Evolutionary conservation across 164 flowering plant species (phyloP).

Genomic region (Magnolia kwangsiensis): DNA sequence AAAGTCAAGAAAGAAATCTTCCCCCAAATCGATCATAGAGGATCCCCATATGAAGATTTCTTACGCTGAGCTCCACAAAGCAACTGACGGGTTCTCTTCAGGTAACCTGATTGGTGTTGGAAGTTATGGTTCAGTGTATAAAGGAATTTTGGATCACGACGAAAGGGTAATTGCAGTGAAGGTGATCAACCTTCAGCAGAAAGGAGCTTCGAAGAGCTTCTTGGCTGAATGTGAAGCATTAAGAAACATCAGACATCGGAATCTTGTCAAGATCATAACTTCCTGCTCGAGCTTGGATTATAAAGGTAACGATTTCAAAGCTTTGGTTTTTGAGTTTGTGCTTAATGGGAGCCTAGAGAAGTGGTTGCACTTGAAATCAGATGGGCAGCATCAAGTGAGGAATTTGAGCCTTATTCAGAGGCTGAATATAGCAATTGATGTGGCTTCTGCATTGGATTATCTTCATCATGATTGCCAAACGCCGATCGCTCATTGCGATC

Average conservation of each 20-base stretch:
- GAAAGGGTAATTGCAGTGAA: conserved; percentile 29
- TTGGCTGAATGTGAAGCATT: conserved; percentile 29
- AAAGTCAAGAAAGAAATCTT: conserved; percentile 1
- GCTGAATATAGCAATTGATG: conserved; percentile 24
- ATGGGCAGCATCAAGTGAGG: background rate
- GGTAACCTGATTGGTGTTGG: conserved; percentile 31
- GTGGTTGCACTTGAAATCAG: conserved; percentile 16
- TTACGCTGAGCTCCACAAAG: conserved; percentile 11
- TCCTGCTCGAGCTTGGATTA: conserved; percentile 27
- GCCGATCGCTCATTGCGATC: conserved; percentile 18
- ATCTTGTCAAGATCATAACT: conserved; percentile 30
- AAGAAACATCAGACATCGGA: conserved; percentile 28
- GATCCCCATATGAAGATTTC: conserved; percentile 7
- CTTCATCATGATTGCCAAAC: conserved; percentile 25
- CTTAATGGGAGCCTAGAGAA: conserved; percentile 21
- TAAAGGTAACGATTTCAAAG: conserved; percentile 30
- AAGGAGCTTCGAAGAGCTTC: conserved; percentile 19
- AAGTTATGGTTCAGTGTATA: conserved; percentile 35
- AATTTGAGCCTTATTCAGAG: background rate
- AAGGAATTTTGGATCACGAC: conserved; percentile 15
- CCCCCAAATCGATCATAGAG: background rate
- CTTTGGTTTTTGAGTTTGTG: conserved; percentile 28
- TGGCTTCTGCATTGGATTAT: conserved; percentile 34
- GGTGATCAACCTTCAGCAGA: conserved; percentile 25
- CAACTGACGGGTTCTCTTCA: conserved; percentile 26